These are phyloP conservation scores for Epichloe aotearoae DNA, from an alignment of 2,329 filamentous ascomycete species.

Conservation along the genomic window DNA sequence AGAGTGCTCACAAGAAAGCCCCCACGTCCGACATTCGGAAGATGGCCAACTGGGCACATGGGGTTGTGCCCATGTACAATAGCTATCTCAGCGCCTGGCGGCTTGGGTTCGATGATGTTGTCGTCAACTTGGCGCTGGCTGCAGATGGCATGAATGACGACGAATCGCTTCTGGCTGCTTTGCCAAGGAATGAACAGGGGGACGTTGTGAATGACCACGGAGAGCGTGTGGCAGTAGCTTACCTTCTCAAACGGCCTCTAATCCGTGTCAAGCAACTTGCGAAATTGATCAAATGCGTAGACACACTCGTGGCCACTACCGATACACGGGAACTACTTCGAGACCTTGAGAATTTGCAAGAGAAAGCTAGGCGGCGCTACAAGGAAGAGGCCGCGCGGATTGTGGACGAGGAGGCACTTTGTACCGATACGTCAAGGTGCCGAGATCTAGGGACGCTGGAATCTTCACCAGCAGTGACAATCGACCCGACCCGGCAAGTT, in stretches of 20 bases:
- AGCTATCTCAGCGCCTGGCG: slow-evolving; percentile 84
- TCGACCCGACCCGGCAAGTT: slow-evolving; percentile 71
- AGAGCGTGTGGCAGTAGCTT: slow-evolving; percentile 86
- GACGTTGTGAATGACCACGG: slow-evolving; percentile 61
- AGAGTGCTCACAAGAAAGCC: slow-evolving; percentile 65
- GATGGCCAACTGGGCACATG: slow-evolving; percentile 70
- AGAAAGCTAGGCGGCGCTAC: slow-evolving; percentile 55
- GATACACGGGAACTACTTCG: slow-evolving; percentile 26
- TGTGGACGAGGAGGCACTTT: slow-evolving; percentile 73
- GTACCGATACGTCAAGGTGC: slow-evolving; percentile 67
- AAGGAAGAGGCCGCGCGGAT: slow-evolving; percentile 56
- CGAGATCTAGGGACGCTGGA: slow-evolving; percentile 68
- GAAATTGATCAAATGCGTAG: slow-evolving; percentile 64
- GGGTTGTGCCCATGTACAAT: slow-evolving; percentile 64
- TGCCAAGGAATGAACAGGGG: slow-evolving; percentile 50
- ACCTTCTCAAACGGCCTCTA: slow-evolving; percentile 77
- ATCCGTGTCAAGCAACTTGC: slow-evolving; percentile 78
- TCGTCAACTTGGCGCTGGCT: slow-evolving; percentile 79
- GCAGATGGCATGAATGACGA: slow-evolving; percentile 39
- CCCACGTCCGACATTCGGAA: slow-evolving; percentile 59
- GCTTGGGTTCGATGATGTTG: slow-evolving; percentile 84
- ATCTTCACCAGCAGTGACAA: slow-evolving; percentile 52
- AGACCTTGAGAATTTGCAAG: slow-evolving; percentile 59
- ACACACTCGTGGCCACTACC: slow-evolving; percentile 38
- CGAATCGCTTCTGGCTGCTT: slow-evolving; percentile 43